Evolutionary conservation across 169 alveolate genomes (phyloP), one percentile per base, ranked within the genome.

Genomic region (Babesia sp.): DNA sequence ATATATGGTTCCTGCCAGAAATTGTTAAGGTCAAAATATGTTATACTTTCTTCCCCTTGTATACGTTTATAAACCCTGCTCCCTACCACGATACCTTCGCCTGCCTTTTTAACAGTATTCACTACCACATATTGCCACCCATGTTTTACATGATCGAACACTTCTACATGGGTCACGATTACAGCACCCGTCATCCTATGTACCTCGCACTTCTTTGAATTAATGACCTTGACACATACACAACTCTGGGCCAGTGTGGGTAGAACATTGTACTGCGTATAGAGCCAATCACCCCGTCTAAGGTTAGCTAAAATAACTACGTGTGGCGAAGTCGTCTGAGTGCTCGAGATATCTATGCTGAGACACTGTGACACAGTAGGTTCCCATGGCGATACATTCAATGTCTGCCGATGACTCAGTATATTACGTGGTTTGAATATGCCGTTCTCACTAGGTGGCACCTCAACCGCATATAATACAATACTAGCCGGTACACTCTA

Each of bases 61-160:
- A 41, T 41, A 41, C 50, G 16, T 41, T 41, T 41, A 16, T 41
- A 41, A 12, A 41, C 50, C 16, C 16, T 41, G 50, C n/a, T n/a
- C n/a, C n/a, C n/a, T n/a, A n/a, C n/a, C n/a, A n/a, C n/a, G n/a
- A n/a, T n/a, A n/a, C n/a, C n/a, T n/a, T n/a, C n/a, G n/a, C n/a
- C n/a, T n/a, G n/a, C n/a, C n/a, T n/a, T n/a, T n/a, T n/a, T n/a
- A n/a, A n/a, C n/a, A n/a, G n/a, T 7, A n/a, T 54, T 20, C 7
- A 54, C 61, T 14, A 54, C 61, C 7, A 54, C 61, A n/a, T 54
- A 54, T 54, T 54, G 8, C 61, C 61, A 54, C 33, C 61, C 61
- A 6, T 54, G 61, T 26, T 7, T 41, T 6, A 54, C 28, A 29
- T 54, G 36, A 22, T 20, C 6, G 36, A 54, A 54, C 22, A 54